Percentiles rank a stretch among this genome's conserved stretches.
These are phyloP conservation scores for Scheffersomyces parashehatae DNA, from an alignment of 1,139 yeast species.

Conservation along the genomic window DNA sequence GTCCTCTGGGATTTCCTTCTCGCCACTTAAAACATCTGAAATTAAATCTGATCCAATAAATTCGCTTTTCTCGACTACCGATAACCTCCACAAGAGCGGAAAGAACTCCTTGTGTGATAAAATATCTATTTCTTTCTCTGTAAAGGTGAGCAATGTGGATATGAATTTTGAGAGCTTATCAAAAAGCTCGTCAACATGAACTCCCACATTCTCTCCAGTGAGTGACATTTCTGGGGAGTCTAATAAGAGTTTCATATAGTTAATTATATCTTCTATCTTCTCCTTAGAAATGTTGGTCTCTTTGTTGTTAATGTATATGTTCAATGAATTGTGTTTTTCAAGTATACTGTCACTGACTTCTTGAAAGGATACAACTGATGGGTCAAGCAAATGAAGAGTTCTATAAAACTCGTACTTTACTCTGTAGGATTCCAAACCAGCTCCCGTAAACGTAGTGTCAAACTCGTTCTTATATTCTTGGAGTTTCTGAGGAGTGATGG, in stretches of 20 bases:
- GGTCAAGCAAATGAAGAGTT: conserved; percentile 37
- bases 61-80: conserved; percentile 14
- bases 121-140: conserved; percentile 23
- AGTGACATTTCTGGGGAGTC: conserved; percentile 31
- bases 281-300: conserved; percentile 15
- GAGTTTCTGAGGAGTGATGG: conserved; percentile 9
- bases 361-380: conserved; percentile 26
- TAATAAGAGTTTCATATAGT: conserved; percentile 31
- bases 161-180: conserved; percentile 31
- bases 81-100: conserved; percentile 38
- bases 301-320: conserved; percentile 5
- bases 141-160: conserved; percentile 25
- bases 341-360: conserved; percentile 24
- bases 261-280: conserved; percentile 28
- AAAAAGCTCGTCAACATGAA: conserved; percentile 13
- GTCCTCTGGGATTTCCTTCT: background rate
- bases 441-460: conserved; percentile 18
- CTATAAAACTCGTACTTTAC: conserved; percentile 37
- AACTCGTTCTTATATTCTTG: conserved; percentile 13
- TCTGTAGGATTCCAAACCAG: conserved; percentile 28
- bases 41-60: conserved; percentile 25
- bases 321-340: conserved; percentile 26
- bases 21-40: conserved; percentile 26
- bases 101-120: conserved; percentile 28
- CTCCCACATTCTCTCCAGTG: conserved; percentile 8